phyloP scores from a whole-genome alignment of 306 rosid genomes.

The Arachis hypogaea region DNA sequence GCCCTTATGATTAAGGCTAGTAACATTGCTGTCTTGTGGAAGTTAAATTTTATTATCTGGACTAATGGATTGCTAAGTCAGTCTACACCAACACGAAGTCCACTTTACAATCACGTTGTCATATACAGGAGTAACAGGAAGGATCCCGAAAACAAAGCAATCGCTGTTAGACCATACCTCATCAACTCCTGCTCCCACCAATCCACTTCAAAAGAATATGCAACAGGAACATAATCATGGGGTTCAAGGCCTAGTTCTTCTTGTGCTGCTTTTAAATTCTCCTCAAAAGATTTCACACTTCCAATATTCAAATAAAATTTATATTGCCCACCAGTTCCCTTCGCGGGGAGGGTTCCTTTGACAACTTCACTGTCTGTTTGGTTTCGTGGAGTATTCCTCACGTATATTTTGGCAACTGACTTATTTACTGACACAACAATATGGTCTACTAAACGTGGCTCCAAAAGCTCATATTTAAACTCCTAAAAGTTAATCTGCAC shows the following conservation, averaged over 20 bases:
- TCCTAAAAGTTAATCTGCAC: conserved; percentile 96
- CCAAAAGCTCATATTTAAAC: conserved; percentile 89
- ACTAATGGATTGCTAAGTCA: no score
- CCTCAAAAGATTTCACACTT: conserved; percentile 94
- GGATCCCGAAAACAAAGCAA: conserved; percentile 62
- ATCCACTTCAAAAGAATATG: conserved; percentile 73
- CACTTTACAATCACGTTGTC: conserved; percentile 83
- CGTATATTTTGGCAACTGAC: conserved; percentile 91
- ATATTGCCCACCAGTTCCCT: conserved; percentile 41
- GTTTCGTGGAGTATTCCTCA: conserved; percentile 63
- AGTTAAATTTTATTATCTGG: no score
- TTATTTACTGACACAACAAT: conserved; percentile 85
- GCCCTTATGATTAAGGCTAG: no score
- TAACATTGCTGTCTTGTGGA: no score
- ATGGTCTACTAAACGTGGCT: conserved; percentile 90
- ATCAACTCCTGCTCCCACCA: conserved; percentile 74
- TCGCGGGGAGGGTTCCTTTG: conserved; percentile 57
- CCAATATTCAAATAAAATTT: conserved; percentile 86
- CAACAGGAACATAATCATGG: conserved; percentile 86
- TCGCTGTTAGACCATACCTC: conserved; percentile 71
- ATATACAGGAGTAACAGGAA: conserved; percentile 46
- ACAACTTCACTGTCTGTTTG: conserved; percentile 65
- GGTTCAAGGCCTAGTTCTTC: conserved; percentile 78
- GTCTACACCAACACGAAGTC: conserved; percentile 51
- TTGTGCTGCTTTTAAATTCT: conserved; percentile 94